Percentiles rank a stretch among this genome's conserved stretches.
phyloP scores from a whole-genome alignment of 345 rosid species.

The Cardiospermum halicacabum region DNA sequence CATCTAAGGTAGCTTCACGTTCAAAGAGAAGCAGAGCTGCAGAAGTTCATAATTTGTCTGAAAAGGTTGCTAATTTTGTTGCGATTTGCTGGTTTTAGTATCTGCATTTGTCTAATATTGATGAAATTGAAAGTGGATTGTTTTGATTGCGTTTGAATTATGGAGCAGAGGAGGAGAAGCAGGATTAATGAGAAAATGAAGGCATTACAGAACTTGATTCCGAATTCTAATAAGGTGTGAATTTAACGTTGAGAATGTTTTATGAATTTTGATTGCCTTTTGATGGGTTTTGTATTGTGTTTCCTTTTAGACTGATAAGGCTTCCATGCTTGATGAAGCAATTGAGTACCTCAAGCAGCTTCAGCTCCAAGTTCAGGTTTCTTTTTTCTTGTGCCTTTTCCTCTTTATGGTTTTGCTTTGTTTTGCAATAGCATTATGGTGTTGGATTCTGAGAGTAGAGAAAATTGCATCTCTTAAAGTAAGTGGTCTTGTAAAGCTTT shows the following conservation, averaged over 20 bases:
- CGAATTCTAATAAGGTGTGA: slow-evolving; percentile 86
- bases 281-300: slow-evolving; percentile 12
- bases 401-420: neutral
- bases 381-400: neutral
- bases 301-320: slow-evolving; percentile 75
- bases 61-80: slow-evolving; percentile 52
- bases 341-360: slow-evolving; percentile 92
- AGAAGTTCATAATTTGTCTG: slow-evolving; percentile 94
- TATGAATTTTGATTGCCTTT: neutral
- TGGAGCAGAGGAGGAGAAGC: slow-evolving; percentile 78
- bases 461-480: neutral
- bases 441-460: neutral
- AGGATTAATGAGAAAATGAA: slow-evolving; percentile 98
- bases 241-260: neutral
- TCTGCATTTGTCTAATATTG: neutral
- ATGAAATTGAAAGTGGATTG: neutral
- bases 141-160: slow-evolving; percentile 1
- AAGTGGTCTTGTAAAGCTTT: neutral
- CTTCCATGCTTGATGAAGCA: slow-evolving; percentile 96
- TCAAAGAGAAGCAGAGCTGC: slow-evolving; percentile 92
- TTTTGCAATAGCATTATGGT: neutral
- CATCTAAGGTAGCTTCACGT: slow-evolving; percentile 44
- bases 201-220: slow-evolving; percentile 87
- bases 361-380: slow-evolving; percentile 94
- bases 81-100: neutral